phyloP scores from a whole-genome alignment of 129 eudicot species.

The Flaveria bidentis region DNA sequence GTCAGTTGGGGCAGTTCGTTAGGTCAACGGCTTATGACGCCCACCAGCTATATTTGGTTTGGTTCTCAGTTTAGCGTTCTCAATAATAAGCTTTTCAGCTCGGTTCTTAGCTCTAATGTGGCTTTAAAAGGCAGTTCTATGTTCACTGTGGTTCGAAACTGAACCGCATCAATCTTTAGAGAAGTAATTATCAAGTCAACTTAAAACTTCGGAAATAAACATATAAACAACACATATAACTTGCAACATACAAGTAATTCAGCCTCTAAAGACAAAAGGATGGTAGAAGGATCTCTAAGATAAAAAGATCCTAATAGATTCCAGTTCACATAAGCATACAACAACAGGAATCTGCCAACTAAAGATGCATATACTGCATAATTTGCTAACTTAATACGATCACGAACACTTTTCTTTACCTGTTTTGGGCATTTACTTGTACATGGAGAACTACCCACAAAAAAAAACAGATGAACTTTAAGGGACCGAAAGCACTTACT shows the following conservation, averaged over 20 bases:
- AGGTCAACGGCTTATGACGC: too few species aligned
- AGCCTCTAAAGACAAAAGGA: not conserved
- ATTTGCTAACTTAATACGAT: not conserved
- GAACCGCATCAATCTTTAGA: too few species aligned
- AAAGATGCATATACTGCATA: not conserved
- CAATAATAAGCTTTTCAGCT: too few species aligned
- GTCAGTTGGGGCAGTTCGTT: too few species aligned
- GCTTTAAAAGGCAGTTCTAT: too few species aligned
- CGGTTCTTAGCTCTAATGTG: too few species aligned
- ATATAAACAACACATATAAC: not conserved
- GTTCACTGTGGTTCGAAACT: too few species aligned
- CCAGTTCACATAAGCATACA: not conserved
- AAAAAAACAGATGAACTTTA: not conserved
- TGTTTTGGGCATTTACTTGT: not conserved
- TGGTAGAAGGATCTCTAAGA: not conserved
- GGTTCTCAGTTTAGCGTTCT: too few species aligned
- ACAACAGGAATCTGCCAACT: not conserved
- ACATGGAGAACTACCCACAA: slow-evolving; percentile 20
- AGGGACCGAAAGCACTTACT: slow-evolving; percentile 1
- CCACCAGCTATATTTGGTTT: too few species aligned
- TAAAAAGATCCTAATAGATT: slow-evolving; percentile 6
- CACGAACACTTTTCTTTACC: not conserved
- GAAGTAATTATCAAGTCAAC: not conserved
- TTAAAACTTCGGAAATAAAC: not conserved
- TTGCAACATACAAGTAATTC: not conserved